phyloP scores from a whole-genome alignment of 106 monocot species.

The Ottelia alismoides region DNA sequence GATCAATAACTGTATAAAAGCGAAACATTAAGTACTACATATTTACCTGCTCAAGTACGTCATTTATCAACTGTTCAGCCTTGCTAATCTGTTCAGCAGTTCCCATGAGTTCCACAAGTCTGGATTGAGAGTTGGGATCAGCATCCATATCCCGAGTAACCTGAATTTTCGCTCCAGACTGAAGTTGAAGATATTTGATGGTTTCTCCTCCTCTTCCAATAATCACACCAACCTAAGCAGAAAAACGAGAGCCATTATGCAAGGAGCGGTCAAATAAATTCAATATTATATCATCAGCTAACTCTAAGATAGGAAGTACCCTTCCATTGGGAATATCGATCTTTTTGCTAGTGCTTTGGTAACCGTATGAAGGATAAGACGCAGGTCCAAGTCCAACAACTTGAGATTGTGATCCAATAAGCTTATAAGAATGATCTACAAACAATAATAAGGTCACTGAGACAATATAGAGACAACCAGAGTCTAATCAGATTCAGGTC shows the following conservation, averaged over 20 bases:
- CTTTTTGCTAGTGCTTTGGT: conserved; percentile 59
- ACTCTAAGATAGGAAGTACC: conserved; percentile 33
- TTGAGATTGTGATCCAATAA: conserved; percentile 34
- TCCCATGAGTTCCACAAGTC: conserved; percentile 67
- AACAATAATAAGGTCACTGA: background rate
- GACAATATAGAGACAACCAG: too few relatives aligned
- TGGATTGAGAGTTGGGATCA: conserved; percentile 46
- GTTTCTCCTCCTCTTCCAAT: conserved; percentile 91
- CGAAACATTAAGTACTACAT: background rate
- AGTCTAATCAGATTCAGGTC: too few relatives aligned
- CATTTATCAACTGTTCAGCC: conserved; percentile 74
- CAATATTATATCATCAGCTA: background rate
- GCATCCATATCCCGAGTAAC: conserved; percentile 75
- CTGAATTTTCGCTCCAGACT: conserved; percentile 91
- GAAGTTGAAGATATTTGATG: conserved; percentile 68
- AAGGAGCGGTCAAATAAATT: background rate
- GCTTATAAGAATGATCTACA: background rate
- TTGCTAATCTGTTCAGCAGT: conserved; percentile 68
- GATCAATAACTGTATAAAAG: background rate
- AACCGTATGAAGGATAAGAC: conserved; percentile 10
- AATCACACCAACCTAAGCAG: conserved; percentile 68
- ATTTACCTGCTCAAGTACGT: conserved; percentile 68
- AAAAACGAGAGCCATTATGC: background rate
- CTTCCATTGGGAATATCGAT: conserved; percentile 85
- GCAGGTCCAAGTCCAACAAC: conserved; percentile 14